These are phyloP conservation scores for Plantago major DNA, from an alignment of 257 asterid genomes.

Conservation along the genomic window DNA sequence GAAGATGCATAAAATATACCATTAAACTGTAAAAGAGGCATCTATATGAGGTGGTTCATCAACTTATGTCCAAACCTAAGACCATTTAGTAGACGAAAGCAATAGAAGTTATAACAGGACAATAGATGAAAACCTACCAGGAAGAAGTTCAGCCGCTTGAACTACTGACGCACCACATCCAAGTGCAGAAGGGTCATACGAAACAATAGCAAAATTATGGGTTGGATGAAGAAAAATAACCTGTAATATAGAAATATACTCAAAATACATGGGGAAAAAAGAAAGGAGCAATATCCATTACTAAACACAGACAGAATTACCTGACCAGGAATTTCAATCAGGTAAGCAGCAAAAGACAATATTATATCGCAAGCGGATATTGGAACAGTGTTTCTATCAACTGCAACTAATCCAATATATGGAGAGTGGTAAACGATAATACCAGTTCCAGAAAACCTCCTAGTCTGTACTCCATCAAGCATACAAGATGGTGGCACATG, in stretches of 20 bases:
- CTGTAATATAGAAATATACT: slow-evolving; percentile 37
- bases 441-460: slow-evolving; percentile 96
- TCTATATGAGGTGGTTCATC: slow-evolving; percentile 1
- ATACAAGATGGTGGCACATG: slow-evolving; percentile 98
- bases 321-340: slow-evolving; percentile 98
- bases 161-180: slow-evolving; percentile 83
- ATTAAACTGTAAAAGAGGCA: not conserved
- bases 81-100: slow-evolving; percentile 2
- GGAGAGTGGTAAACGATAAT: slow-evolving; percentile 79
- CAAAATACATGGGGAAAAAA: slow-evolving; percentile 7
- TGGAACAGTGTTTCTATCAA: slow-evolving; percentile 96
- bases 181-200: slow-evolving; percentile 88
- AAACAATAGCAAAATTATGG: slow-evolving; percentile 92
- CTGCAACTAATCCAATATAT: slow-evolving; percentile 90
- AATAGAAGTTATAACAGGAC: slow-evolving; percentile 6
- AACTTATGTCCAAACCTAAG: slow-evolving; percentile 8
- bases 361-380: slow-evolving; percentile 91
- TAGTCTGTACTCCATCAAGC: slow-evolving; percentile 98
- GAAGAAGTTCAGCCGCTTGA: slow-evolving; percentile 97
- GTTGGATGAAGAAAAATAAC: slow-evolving; percentile 98
- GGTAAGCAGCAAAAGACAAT: slow-evolving; percentile 99
- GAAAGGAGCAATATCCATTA: slow-evolving; percentile 3
- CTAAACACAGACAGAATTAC: slow-evolving; percentile 35
- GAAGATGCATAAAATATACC: slow-evolving; percentile 8
- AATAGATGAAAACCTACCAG: slow-evolving; percentile 46